These are phyloP conservation scores for Nakazawaea populi DNA, from an alignment of 805 yeast genomes.

Conservation along the genomic window DNA sequence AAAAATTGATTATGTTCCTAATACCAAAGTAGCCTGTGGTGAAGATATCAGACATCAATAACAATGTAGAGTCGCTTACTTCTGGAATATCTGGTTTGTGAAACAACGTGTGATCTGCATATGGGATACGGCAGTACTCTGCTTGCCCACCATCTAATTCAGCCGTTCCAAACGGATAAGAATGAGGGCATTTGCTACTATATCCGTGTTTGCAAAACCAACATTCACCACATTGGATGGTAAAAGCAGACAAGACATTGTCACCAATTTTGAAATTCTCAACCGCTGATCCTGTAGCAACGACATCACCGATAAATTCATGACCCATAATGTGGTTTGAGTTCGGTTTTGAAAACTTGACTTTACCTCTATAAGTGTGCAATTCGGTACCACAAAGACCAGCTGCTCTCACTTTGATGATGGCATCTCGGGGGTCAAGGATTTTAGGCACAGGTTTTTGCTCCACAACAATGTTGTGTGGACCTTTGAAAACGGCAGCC, in stretches of 20 bases:
- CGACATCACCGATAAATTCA: slow-evolving; percentile 40
- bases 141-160: slow-evolving; percentile 60
- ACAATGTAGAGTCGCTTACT: slow-evolving; percentile 38
- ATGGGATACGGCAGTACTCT: slow-evolving; percentile 54
- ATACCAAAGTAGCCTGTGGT: slow-evolving; percentile 60
- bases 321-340: slow-evolving; percentile 43
- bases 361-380: slow-evolving; percentile 49
- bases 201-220: slow-evolving; percentile 52
- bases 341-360: slow-evolving; percentile 24
- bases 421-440: slow-evolving; percentile 32
- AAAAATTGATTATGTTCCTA: slow-evolving; percentile 32
- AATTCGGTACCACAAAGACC: slow-evolving; percentile 53
- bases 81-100: slow-evolving; percentile 30
- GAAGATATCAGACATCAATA: slow-evolving; percentile 59
- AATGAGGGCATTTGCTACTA: slow-evolving; percentile 47
- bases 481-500: slow-evolving; percentile 44
- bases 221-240: slow-evolving; percentile 55
- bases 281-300: slow-evolving; percentile 29
- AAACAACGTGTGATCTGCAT: slow-evolving; percentile 44
- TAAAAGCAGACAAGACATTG: slow-evolving; percentile 40
- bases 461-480: slow-evolving; percentile 33
- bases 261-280: slow-evolving; percentile 37
- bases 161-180: slow-evolving; percentile 53
- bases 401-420: slow-evolving; percentile 39
- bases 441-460: slow-evolving; percentile 34